Evolutionary conservation across 371 early-diverging fungal species (phyloP).

Genomic region (Mucor irregularis): DNA sequence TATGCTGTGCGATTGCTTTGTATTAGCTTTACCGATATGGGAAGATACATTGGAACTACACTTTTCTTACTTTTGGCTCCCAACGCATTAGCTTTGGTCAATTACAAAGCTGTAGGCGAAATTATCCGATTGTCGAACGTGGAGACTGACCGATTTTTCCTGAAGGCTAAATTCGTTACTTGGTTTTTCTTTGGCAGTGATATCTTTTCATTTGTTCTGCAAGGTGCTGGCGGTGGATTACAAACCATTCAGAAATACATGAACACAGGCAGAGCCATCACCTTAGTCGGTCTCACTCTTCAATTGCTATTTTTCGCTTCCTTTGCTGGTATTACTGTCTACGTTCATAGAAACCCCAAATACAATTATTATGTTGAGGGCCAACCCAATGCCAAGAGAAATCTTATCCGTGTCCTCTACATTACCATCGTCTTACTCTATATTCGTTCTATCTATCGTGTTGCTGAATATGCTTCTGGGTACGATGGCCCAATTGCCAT

Average conservation of each 20-base stretch:
- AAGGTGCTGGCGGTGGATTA: constrained; percentile 17
- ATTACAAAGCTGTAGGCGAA: constrained; percentile 42
- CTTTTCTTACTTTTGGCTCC: constrained; percentile 37
- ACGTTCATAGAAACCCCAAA: constrained; percentile 9
- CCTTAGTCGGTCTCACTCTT: constrained; percentile 11
- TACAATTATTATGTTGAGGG: constrained; percentile 12
- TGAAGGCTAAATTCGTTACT: constrained; percentile 36
- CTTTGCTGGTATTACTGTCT: constrained; percentile 16
- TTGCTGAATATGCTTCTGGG: constrained; percentile 16
- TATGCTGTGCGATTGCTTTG: constrained; percentile 29
- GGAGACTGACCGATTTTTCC: constrained; percentile 13
- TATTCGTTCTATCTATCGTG: constrained; percentile 21
- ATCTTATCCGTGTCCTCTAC: constrained; percentile 5
- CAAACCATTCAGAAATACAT: not conserved
- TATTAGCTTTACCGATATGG: constrained; percentile 21
- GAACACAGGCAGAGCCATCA: not conserved
- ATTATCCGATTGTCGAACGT: constrained; percentile 21
- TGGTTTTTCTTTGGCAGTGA: constrained; percentile 48
- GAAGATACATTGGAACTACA: constrained; percentile 26
- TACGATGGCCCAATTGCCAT: constrained; percentile 10
- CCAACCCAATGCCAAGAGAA: constrained; percentile 5
- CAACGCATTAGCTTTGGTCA: constrained; percentile 40
- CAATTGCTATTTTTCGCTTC: constrained; percentile 22
- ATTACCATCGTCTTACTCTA: constrained; percentile 12
- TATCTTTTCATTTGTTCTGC: constrained; percentile 17